phyloP scores from a whole-genome alignment of 768 basidiomycete genomes.

The Trametes cinnabarina region DNA sequence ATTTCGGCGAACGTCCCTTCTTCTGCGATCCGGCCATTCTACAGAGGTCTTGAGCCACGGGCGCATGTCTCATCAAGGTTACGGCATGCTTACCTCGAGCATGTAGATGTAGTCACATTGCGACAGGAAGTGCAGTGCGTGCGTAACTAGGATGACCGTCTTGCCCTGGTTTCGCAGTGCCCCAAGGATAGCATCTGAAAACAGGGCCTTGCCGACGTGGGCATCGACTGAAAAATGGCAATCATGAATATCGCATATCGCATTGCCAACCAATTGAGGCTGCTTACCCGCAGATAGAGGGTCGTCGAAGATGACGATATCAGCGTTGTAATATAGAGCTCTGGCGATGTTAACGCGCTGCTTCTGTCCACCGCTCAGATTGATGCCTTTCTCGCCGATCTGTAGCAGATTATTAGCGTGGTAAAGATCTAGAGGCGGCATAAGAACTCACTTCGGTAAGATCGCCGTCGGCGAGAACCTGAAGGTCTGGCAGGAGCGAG shows the following conservation, averaged over 20 bases:
- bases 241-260: not conserved
- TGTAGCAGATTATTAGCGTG: constrained; percentile 24
- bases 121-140: constrained; percentile 53
- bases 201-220: constrained; percentile 69
- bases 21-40: constrained; percentile 44
- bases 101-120: constrained; percentile 52
- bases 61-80: not conserved
- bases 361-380: constrained; percentile 65
- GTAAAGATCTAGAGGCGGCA: not conserved
- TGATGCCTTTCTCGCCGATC: constrained; percentile 75
- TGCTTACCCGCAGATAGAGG: constrained; percentile 58
- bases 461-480: constrained; percentile 67
- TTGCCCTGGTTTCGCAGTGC: constrained; percentile 44
- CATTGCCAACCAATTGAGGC: not conserved
- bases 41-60: not conserved
- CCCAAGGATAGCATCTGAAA: constrained; percentile 60
- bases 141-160: constrained; percentile 55
- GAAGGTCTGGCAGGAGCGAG: constrained; percentile 60
- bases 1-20: constrained; percentile 54
- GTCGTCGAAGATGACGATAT: constrained; percentile 62
- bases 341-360: constrained; percentile 69
- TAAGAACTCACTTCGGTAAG: constrained; percentile 53
- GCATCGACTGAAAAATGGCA: constrained; percentile 54
- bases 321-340: constrained; percentile 63
- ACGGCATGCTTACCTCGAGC: constrained; percentile 25